Conservation (phyloP, 306 rosid genomes). For the Sphenostylis stenocarpa region DNA sequence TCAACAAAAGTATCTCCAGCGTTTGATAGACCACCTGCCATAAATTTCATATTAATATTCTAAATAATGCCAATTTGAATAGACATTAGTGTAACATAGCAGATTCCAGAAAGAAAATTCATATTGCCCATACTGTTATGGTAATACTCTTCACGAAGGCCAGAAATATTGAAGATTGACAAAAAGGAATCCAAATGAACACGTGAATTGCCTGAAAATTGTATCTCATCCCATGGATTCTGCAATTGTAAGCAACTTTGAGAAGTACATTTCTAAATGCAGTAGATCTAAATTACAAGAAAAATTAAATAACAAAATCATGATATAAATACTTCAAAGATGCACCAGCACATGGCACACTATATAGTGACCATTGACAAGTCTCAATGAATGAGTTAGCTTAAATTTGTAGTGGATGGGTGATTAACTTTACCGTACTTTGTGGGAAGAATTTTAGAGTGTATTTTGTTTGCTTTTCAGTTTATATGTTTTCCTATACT, state of each 20-base stretch:
- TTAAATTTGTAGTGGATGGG: background rate
- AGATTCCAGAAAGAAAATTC: slow-evolving; percentile 14
- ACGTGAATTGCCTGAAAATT: slow-evolving; percentile 71
- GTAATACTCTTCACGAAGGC: slow-evolving; percentile 84
- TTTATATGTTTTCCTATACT: background rate
- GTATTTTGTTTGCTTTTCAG: background rate
- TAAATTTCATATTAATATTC: slow-evolving; percentile 1
- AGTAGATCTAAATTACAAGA: slow-evolving; percentile 8
- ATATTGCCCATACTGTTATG: slow-evolving; percentile 60
- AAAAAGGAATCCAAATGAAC: slow-evolving; percentile 93
- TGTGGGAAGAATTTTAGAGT: background rate
- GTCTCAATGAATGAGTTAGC: background rate
- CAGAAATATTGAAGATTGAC: slow-evolving; percentile 89
- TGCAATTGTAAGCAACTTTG: slow-evolving; percentile 44
- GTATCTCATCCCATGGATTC: slow-evolving; percentile 88
- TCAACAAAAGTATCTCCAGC: slow-evolving; percentile 72
- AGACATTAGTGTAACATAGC: background rate
- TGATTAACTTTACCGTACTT: background rate
- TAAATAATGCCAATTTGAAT: slow-evolving; percentile 19
- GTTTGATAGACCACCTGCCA: slow-evolving; percentile 61
- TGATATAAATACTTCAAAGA: background rate
- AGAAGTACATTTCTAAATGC: slow-evolving; percentile 16
- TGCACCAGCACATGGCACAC: background rate
- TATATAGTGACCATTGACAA: background rate
- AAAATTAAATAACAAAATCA: background rate